A percentile compares a stretch with the other conserved stretches of the same genome.
phyloP scores from a whole-genome alignment of 306 rosid species.

The Coriaria nepalensis region DNA sequence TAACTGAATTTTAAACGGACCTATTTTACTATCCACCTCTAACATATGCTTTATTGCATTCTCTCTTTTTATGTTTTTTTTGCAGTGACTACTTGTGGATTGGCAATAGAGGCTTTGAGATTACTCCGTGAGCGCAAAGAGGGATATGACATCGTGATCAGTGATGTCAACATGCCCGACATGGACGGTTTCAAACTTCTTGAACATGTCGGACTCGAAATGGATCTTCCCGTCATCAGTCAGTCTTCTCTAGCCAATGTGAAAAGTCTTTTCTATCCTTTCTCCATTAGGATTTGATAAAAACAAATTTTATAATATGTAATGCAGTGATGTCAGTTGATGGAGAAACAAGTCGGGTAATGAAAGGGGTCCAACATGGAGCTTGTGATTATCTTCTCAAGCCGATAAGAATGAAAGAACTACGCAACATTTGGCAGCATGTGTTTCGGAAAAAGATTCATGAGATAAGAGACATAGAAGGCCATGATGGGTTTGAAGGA shows the following conservation, averaged over 20 bases:
- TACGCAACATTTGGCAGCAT: conserved; percentile 91
- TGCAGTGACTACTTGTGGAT: conserved; percentile 84
- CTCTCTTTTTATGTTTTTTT: conserved; percentile 7
- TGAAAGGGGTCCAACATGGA: conserved; percentile 98
- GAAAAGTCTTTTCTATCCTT: conserved; percentile 8
- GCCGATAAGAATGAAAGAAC: conserved; percentile 97
- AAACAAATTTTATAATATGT: conserved; percentile 20
- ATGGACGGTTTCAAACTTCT: conserved; percentile 99
- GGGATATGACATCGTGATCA: conserved; percentile 83
- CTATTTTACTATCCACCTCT: conserved; percentile 4
- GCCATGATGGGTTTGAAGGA: conserved; percentile 54
- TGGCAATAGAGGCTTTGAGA: conserved; percentile 71
- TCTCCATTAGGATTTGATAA: conserved; percentile 20
- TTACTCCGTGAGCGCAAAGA: conserved; percentile 82
- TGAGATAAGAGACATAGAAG: conserved; percentile 74
- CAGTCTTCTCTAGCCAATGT: conserved; percentile 40
- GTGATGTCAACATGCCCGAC: conserved; percentile 99
- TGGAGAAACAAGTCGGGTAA: conserved; percentile 91
- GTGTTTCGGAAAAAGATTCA: conserved; percentile 81
- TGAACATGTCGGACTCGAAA: conserved; percentile 97
- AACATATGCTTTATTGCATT: conserved; percentile 3
- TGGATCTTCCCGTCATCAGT: conserved; percentile 99
- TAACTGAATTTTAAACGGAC: conserved; percentile 1
- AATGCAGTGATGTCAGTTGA: conserved; percentile 97
- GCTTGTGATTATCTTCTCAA: conserved; percentile 97